phyloP scores from a whole-genome alignment of 2,329 filamentous ascomycete genomes.

The Ascochyta lentis region DNA sequence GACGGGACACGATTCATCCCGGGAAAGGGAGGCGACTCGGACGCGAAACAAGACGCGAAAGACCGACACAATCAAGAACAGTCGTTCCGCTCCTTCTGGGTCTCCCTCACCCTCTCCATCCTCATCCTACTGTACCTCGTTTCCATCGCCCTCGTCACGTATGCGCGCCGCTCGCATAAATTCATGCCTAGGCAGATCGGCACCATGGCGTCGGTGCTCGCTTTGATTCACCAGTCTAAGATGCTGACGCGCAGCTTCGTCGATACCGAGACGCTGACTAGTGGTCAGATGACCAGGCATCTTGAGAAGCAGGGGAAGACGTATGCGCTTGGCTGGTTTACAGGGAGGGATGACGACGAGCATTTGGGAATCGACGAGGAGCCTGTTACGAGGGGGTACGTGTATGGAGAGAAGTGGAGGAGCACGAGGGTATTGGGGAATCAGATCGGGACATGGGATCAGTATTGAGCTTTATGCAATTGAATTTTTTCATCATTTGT shows the following conservation, averaged over 20 bases:
- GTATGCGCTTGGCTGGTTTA: constrained; percentile 81
- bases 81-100: constrained; percentile 67
- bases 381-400: constrained; percentile 70
- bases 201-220: constrained; percentile 77
- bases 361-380: constrained; percentile 83
- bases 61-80: constrained; percentile 49
- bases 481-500: not conserved
- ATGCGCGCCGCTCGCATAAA: constrained; percentile 67
- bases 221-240: constrained; percentile 80
- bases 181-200: constrained; percentile 81
- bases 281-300: constrained; percentile 65
- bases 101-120: constrained; percentile 67
- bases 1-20: constrained; percentile 67
- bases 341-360: constrained; percentile 72
- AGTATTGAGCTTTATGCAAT: constrained; percentile 18
- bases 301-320: constrained; percentile 68
- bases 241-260: constrained; percentile 78
- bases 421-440: constrained; percentile 39
- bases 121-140: constrained; percentile 72
- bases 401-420: constrained; percentile 61
- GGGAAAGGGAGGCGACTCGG: constrained; percentile 29
- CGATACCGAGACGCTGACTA: constrained; percentile 69
- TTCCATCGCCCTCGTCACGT: constrained; percentile 65
- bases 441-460: constrained; percentile 38
- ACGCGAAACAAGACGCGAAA: constrained; percentile 11